A percentile compares a stretch with the other conserved stretches of the same genome.
phyloP scores from a whole-genome alignment of 768 basidiomycete species.

The Phylloporus rhodoxanthus region DNA sequence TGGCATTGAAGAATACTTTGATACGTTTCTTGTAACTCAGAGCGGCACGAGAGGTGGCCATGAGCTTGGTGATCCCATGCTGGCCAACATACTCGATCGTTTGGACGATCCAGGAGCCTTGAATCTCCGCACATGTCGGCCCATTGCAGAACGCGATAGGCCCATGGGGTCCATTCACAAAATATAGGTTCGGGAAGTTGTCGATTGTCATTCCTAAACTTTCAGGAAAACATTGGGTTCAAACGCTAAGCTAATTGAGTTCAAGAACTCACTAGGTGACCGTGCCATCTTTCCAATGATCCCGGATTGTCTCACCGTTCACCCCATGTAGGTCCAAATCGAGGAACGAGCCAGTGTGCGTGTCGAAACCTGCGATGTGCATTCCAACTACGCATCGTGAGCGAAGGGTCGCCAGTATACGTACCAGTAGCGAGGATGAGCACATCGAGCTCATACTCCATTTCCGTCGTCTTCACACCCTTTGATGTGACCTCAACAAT shows the following conservation, averaged over 20 bases:
- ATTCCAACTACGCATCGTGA: background rate
- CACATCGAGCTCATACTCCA: conserved; percentile 8
- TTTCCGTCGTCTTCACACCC: conserved; percentile 7
- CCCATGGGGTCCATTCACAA: conserved; percentile 12
- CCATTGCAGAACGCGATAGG: conserved; percentile 8
- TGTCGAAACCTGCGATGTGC: background rate
- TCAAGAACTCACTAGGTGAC: conserved; percentile 11
- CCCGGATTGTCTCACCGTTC: conserved; percentile 1
- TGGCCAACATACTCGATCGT: conserved; percentile 11
- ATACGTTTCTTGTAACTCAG: conserved; percentile 6
- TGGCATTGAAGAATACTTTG: background rate
- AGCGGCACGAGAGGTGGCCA: conserved; percentile 6
- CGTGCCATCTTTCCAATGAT: conserved; percentile 14
- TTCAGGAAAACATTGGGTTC: background rate
- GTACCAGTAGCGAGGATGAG: conserved; percentile 6
- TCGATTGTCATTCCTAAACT: conserved; percentile 2
- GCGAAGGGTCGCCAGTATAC: background rate
- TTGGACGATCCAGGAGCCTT: conserved; percentile 4
- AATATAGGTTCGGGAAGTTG: conserved; percentile 13
- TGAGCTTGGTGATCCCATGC: conserved; percentile 3
- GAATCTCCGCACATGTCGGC: conserved; percentile 8
- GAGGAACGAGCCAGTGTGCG: background rate
- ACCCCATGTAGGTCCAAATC: conserved; percentile 10
- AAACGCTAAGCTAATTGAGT: background rate
- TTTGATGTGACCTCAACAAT: conserved; percentile 6